Conservation (phyloP, 345 rosid species). For the Lepidium sativum region DNA sequence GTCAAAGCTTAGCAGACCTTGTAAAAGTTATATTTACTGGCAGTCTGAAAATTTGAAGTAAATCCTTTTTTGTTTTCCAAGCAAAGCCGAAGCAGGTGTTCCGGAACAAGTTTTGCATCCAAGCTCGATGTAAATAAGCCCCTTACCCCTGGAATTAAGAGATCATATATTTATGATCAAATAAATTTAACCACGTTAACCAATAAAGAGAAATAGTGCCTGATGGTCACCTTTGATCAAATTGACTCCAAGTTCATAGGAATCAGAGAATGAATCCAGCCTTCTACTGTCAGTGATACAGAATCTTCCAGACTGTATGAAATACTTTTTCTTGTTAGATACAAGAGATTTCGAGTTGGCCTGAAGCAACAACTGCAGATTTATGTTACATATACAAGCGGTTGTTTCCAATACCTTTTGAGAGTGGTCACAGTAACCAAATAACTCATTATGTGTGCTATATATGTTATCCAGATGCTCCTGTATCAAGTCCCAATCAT, state of each 20-base stretch:
- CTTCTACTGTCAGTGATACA: constrained; percentile 44
- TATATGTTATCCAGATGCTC: constrained; percentile 50
- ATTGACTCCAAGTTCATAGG: constrained; percentile 62
- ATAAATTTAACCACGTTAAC: background rate
- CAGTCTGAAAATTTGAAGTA: constrained; percentile 31
- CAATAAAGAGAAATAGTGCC: background rate
- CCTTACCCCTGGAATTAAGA: constrained; percentile 48
- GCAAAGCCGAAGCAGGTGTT: constrained; percentile 72
- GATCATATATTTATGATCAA: background rate
- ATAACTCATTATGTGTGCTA: constrained; percentile 56
- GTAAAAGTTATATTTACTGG: constrained; percentile 63
- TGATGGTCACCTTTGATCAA: constrained; percentile 55
- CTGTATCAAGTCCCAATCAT: constrained; percentile 58
- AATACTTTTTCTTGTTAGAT: constrained; percentile 9
- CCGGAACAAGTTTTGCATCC: constrained; percentile 76
- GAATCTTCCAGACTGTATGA: constrained; percentile 53
- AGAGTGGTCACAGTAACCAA: constrained; percentile 70
- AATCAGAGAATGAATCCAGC: constrained; percentile 51
- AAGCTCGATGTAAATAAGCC: constrained; percentile 47
- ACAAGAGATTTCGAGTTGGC: background rate
- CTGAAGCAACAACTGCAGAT: constrained; percentile 6
- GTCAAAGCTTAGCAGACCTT: constrained; percentile 48
- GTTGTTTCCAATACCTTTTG: constrained; percentile 34
- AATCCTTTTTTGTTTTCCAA: constrained; percentile 44
- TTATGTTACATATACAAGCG: background rate